phyloP scores from a whole-genome alignment of 2,329 filamentous ascomycete species.

The Lecanosticta acicola region DNA sequence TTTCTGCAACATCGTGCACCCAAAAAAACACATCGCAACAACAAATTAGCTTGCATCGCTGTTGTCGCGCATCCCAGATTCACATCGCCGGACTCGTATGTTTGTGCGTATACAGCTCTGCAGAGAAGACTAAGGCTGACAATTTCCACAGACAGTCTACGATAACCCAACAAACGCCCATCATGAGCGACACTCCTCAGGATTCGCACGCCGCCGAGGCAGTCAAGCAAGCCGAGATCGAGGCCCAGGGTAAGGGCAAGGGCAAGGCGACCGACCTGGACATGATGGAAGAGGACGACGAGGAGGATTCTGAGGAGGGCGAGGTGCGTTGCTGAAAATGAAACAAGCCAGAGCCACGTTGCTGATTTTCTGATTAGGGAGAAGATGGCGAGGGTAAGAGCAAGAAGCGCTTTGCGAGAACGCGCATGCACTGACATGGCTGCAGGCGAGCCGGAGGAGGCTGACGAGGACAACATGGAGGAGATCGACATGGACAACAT shows the following conservation, averaged over 20 bases:
- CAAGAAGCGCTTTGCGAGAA: neutral
- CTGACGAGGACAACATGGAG: slow-evolving; percentile 76
- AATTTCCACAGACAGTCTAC: neutral
- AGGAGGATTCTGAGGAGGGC: slow-evolving; percentile 45
- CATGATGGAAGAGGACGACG: slow-evolving; percentile 36
- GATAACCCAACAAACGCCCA: slow-evolving; percentile 1
- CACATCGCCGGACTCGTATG: no score
- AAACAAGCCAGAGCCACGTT: neutral
- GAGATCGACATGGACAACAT: slow-evolving; percentile 91
- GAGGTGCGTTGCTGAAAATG: slow-evolving; percentile 5
- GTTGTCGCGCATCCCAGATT: no score
- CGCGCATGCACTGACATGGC: slow-evolving; percentile 2
- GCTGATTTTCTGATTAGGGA: neutral
- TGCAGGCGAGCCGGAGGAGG: slow-evolving; percentile 54
- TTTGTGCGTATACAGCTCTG: no score
- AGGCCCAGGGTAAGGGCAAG: slow-evolving; percentile 68
- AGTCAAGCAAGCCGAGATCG: slow-evolving; percentile 34
- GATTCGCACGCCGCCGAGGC: slow-evolving; percentile 19
- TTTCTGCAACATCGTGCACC: no score
- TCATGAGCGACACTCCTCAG: slow-evolving; percentile 27
- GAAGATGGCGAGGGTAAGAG: neutral
- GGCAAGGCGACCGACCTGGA: slow-evolving; percentile 68
- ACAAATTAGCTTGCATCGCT: no score
- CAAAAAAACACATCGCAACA: no score
- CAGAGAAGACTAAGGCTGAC: no score